These are phyloP conservation scores for Eucalyptus camaldulensis DNA, from an alignment of 345 rosid species.

Conservation along the genomic window DNA sequence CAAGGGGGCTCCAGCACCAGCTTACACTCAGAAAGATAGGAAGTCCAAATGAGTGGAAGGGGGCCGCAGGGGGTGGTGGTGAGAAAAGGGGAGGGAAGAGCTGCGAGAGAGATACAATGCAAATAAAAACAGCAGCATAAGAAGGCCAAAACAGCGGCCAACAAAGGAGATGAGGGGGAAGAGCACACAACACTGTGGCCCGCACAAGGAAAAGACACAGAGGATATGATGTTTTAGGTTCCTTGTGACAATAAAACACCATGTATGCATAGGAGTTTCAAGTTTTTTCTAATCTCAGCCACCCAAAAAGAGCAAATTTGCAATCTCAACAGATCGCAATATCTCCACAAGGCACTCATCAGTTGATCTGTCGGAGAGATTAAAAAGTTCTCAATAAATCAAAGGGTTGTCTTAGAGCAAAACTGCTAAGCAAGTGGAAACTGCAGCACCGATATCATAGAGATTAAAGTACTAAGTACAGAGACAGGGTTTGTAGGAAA, in stretches of 20 bases:
- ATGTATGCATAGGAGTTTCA: neutral
- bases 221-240: neutral
- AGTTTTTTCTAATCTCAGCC: neutral
- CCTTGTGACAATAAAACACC: neutral
- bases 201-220: no score
- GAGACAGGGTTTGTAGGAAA: neutral
- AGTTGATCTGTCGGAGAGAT: neutral
- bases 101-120: no score
- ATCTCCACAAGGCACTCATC: neutral
- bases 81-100: no score
- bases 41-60: no score
- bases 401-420: neutral
- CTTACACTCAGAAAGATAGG: no score
- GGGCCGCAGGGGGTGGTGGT: no score
- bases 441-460: neutral
- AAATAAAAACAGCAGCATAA: no score
- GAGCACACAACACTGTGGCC: no score
- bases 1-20: no score
- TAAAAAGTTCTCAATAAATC: neutral
- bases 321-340: neutral
- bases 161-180: no score
- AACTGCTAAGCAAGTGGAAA: neutral
- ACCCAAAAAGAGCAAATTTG: neutral
- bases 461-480: neutral
- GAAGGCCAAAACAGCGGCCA: no score